Conservation (phyloP, 495 filamentous ascomycete genomes). For the Xylaria flabelliformis region DNA sequence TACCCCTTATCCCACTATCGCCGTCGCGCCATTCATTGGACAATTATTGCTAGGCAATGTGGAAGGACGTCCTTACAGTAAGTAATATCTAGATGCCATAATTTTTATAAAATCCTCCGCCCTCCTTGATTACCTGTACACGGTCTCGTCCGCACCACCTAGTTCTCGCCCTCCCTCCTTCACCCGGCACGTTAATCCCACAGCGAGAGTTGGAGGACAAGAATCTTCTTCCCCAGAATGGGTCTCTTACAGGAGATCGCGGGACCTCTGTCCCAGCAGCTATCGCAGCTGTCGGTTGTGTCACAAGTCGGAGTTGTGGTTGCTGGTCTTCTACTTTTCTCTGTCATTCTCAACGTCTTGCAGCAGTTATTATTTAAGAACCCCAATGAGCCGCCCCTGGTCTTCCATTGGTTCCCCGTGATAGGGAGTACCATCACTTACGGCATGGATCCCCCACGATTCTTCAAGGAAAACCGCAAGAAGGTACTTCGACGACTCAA, state of each 20-base stretch:
- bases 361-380: constrained; percentile 73
- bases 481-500: constrained; percentile 61
- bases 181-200: constrained; percentile 13
- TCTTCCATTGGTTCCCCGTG: constrained; percentile 85
- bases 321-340: constrained; percentile 55
- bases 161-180: not conserved
- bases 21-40: constrained; percentile 17
- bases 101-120: constrained; percentile 25
- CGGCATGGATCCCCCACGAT: constrained; percentile 82
- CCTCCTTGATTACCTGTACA: constrained; percentile 1
- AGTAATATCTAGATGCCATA: constrained; percentile 5
- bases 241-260: constrained; percentile 57
- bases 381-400: constrained; percentile 75
- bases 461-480: constrained; percentile 71
- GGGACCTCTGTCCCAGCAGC: constrained; percentile 51
- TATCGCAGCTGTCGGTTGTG: constrained; percentile 49
- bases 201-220: constrained; percentile 22
- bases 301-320: constrained; percentile 55
- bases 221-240: constrained; percentile 44
- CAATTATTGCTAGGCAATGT: constrained; percentile 11
- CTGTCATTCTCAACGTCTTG: constrained; percentile 70
- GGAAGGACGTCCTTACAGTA: not conserved
- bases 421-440: constrained; percentile 81
- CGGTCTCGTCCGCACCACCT: not conserved
- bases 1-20: constrained; percentile 12